Evolutionary conservation across 2,329 filamentous ascomycete genomes (phyloP), one percentile per base, ranked within the genome.

Genomic region (Exophiala alcalophila): DNA sequence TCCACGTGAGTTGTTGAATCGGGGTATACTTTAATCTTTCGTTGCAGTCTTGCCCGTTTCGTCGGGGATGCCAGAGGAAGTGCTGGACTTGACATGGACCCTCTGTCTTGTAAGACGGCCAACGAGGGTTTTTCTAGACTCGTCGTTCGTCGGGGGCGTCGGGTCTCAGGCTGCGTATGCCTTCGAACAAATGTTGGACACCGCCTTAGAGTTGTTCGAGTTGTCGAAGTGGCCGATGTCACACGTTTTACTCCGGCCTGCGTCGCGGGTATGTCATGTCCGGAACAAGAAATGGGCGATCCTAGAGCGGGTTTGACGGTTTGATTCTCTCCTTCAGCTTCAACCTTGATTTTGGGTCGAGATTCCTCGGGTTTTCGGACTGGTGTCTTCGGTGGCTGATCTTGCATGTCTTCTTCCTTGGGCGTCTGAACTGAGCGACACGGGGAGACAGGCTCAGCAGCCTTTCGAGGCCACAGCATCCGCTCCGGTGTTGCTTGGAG

Each of bases 111-210:
- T 8, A 48, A 16, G 8, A 33, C 11, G 8, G 39, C 28, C 12
- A 48, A 20, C 5, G 48, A 30, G 12, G 24, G 35, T 31, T 42
- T 47, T 4, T 47, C 44, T 10, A 14, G 27, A 18, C 35, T 44
- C 5, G 40, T 11, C 9, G 36, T 27, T 27, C 46, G 27, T 32
- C 23, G 30, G 5, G 41, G 36, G 23, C 34, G 15, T 6, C 23
- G 20, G 15, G 42, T 38, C 34, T 47, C n/a, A n/a, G n/a, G n/a
- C n/a, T n/a, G 35, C 15, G 12, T 29, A 10, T 52, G 49, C 24
- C 49, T 48, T n/a, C 49, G 42, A 14, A 37, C 30, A 30, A 49
- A 52, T 5, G 46, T 52, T n/a, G 45, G 35, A 25, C 49, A 52
- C 5, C 36, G 45, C 12, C 41, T 44, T n/a, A n/a, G n/a, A n/a